phyloP scores from a whole-genome alignment of 2,329 filamentous ascomycete genomes.

The Ophiocordyceps camponoti-saundersi region DNA sequence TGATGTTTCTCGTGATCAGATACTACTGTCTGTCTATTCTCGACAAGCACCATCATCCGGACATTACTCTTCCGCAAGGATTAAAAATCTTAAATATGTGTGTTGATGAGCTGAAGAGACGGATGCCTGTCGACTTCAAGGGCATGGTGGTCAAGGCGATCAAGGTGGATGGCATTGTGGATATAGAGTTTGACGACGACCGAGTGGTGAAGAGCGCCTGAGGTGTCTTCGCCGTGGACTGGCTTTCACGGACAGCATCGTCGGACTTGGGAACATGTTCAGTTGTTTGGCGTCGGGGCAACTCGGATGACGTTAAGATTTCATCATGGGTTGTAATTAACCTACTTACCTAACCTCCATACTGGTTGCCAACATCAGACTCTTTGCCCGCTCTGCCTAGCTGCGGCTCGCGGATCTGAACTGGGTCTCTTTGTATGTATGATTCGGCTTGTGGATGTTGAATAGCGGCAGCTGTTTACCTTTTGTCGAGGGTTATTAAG shows the following conservation, averaged over 20 bases:
- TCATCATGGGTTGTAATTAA: background rate
- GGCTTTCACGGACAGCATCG: background rate
- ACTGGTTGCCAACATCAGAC: background rate
- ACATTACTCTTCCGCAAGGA: constrained; percentile 77
- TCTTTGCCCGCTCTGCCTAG: background rate
- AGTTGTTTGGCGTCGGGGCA: background rate
- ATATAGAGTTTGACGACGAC: constrained; percentile 74
- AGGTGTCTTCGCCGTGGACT: constrained; percentile 4
- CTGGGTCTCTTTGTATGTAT: too few relatives aligned
- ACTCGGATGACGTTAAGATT: background rate
- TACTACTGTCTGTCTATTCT: constrained; percentile 97
- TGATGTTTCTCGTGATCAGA: constrained; percentile 21
- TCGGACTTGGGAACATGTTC: background rate
- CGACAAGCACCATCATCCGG: constrained; percentile 95
- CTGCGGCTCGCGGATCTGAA: too few relatives aligned
- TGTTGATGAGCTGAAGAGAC: constrained; percentile 89
- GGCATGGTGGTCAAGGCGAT: constrained; percentile 88
- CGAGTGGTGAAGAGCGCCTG: constrained; percentile 48
- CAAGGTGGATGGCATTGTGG: constrained; percentile 80
- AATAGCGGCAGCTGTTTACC: too few relatives aligned
- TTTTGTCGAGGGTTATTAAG: too few relatives aligned
- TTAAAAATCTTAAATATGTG: constrained; percentile 89
- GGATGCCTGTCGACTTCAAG: constrained; percentile 98
- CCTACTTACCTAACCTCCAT: background rate
- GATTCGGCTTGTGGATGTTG: too few relatives aligned